Base-by-base conservation (phyloP, 2,329 filamentous ascomycete species). In the Fusarium sp. region DNA sequence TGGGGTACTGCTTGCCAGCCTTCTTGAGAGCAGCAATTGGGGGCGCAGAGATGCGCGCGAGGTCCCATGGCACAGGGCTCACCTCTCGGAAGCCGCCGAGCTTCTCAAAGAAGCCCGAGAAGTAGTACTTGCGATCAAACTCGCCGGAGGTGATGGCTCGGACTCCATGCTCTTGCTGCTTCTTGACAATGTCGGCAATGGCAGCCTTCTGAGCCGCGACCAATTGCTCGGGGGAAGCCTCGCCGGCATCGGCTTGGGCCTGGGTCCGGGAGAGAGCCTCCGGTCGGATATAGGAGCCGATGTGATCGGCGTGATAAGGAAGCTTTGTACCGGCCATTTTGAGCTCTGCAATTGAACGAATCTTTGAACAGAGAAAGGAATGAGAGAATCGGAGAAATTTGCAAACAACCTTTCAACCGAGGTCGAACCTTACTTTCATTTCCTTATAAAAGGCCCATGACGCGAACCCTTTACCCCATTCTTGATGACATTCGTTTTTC, bases 271-370 rank as follows among this genome's bases (percentile, higher is more conserved):
- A 85, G 29, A 94, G 87, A 61, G 88, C 83, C 62, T 89, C 82
- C 1, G 92, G 92, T 35, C 92, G 91, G 67, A 94, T 88, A 35
- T 94, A 86, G 16, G 92, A 94, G 59, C 92, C 92, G 71, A 93
- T 88, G 75, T 94, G 92, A 83, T 94, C 92, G 69, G 92, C 92
- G 79, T 93, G 88, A 83, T 93, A 94, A 59, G 91, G 92, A 13
- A 84, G 80, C 65, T 78, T 78, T 37, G 77, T 74, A 41, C 59
- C 73, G 35, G 60, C 58, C 79, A 81, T 81, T 65, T 33, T 73
- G 56, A 54, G 14, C n/a, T 35, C 31, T 57, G 24, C 13, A 8
- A 50, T 64, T 6, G 18, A 29, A 18, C 39, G 16, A 16, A 37
- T 39, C 14, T 18, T 22, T 27, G 10, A 31, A 18, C 18, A 22